Evolutionary conservation across 495 filamentous ascomycete species (phyloP), one percentile per base, ranked within the genome.

Genomic region (Pseudoneurospora amorphoporcata): DNA sequence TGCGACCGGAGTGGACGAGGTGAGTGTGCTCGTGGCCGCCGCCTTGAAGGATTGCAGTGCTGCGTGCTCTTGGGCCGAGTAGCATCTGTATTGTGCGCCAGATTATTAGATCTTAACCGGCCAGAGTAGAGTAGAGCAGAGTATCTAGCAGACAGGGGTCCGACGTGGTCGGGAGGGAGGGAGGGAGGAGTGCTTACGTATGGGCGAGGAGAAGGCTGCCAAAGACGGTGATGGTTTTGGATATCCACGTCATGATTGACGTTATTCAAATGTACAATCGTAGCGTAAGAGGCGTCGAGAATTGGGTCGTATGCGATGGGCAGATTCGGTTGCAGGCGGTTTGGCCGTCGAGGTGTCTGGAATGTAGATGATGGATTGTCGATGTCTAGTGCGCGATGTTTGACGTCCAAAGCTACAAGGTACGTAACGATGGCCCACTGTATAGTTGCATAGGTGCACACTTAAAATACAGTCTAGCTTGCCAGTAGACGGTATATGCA

Each of bases 11-110:
- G 74, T 74, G 3, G 80, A 77, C 72, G 82, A 76, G 45, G 83
- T 76, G 9, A 86, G 77, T 35, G 87, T 85, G 69, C 86, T 80
- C 70, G 84, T 73, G 40, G 87, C 83, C 58, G 87, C 79, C 70
- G 86, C 82, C 70, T 81, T 81, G 75, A 85, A 87, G 65, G 89
- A 87, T 76, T 87, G 87, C 69, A 94, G 86, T 16, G 89, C 84
- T 47, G 92, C 90, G 80, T 94, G 91, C 81, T 96, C 93, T 75
- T 94, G 90, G 47, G 93, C 92, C 70, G 93, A 96, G 82, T 94
- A 96, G 79, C 91, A 92, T 69, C 92, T 95, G 73, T 16, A 65
- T 35, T 29, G 0, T 17, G 7, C 53, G 29, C 53, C 10, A 14
- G 29, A 17, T 65, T 3, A 29, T 65, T 4, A 65, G 53, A 65